These are phyloP conservation scores for Austroboletus festivus DNA, from an alignment of 768 basidiomycete species.

Conservation along the genomic window DNA sequence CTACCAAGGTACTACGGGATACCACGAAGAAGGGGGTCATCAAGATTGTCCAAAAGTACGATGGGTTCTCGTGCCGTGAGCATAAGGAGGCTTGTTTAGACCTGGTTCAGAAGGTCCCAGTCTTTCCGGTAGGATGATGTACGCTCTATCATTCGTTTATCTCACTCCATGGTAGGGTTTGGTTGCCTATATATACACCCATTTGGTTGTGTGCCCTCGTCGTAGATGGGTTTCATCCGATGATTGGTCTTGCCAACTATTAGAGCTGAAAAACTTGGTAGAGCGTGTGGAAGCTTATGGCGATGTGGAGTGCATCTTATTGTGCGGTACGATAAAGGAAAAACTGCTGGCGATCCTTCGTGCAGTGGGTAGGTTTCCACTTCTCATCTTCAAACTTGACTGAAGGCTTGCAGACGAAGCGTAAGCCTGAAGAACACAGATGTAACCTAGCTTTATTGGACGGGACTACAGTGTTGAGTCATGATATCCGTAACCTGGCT, in stretches of 20 bases:
- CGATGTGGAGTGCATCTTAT: slow-evolving; percentile 11
- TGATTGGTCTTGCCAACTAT: slow-evolving; percentile 8
- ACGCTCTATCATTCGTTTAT: neutral
- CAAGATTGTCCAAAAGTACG: slow-evolving; percentile 19
- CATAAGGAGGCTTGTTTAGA: slow-evolving; percentile 12
- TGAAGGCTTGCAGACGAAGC: slow-evolving; percentile 14
- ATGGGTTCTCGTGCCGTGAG: slow-evolving; percentile 2
- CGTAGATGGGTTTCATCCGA: slow-evolving; percentile 7
- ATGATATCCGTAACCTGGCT: slow-evolving; percentile 21
- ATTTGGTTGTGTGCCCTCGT: slow-evolving; percentile 16
- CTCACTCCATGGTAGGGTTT: slow-evolving; percentile 21
- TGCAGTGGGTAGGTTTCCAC: slow-evolving; percentile 7
- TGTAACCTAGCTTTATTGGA: slow-evolving; percentile 25
- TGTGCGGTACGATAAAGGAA: slow-evolving; percentile 10
- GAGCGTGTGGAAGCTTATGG: slow-evolving; percentile 6
- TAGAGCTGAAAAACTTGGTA: slow-evolving; percentile 8
- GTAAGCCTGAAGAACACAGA: slow-evolving; percentile 10
- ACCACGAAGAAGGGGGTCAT: slow-evolving; percentile 12
- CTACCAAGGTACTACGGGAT: slow-evolving; percentile 11
- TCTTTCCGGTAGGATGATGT: slow-evolving; percentile 23
- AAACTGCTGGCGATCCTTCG: slow-evolving; percentile 15
- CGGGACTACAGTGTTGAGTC: slow-evolving; percentile 8
- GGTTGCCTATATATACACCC: slow-evolving; percentile 30
- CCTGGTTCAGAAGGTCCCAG: slow-evolving; percentile 12
- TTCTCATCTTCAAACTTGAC: neutral